Percentiles rank a stretch among this genome's conserved stretches.
Evolutionary conservation across 441 rosid species (phyloP).

Genomic region (Kokia cookei): DNA sequence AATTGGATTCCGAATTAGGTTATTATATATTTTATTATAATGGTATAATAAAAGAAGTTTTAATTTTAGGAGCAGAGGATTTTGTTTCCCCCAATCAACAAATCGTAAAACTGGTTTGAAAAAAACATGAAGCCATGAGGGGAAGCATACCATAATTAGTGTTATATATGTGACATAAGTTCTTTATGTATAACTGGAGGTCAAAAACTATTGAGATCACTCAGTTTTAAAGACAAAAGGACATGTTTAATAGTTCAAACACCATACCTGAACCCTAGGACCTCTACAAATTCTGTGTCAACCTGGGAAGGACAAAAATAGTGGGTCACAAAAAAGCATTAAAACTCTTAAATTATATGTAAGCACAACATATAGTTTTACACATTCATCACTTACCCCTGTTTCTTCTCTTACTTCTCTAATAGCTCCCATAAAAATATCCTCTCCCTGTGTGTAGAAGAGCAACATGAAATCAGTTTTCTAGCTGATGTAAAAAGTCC

Average conservation of each 20-base stretch:
- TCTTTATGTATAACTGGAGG: not conserved
- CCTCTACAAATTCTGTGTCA: conserved; percentile 61
- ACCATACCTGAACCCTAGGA: conserved; percentile 70
- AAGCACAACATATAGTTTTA: not conserved
- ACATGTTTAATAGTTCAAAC: not conserved
- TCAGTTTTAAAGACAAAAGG: not conserved
- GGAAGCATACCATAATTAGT: not conserved
- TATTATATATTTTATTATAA: too few species aligned
- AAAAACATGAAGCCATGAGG: not conserved
- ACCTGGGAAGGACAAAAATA: conserved; percentile 41
- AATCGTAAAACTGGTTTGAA: not conserved
- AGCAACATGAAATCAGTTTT: not conserved
- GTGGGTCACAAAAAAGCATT: conserved; percentile 4
- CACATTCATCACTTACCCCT: conserved; percentile 43
- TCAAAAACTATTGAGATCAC: not conserved
- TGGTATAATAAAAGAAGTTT: not conserved
- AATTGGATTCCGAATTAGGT: too few species aligned
- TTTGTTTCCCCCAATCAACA: not conserved
- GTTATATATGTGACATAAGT: not conserved
- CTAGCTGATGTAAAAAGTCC: not conserved
- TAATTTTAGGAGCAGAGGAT: not conserved
- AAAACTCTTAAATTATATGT: not conserved
- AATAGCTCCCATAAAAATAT: conserved; percentile 52
- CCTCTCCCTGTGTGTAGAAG: conserved; percentile 57
- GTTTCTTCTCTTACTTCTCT: conserved; percentile 96